Conservation (phyloP, 257 asterid genomes). For the Schizonepeta tenuifolia region DNA sequence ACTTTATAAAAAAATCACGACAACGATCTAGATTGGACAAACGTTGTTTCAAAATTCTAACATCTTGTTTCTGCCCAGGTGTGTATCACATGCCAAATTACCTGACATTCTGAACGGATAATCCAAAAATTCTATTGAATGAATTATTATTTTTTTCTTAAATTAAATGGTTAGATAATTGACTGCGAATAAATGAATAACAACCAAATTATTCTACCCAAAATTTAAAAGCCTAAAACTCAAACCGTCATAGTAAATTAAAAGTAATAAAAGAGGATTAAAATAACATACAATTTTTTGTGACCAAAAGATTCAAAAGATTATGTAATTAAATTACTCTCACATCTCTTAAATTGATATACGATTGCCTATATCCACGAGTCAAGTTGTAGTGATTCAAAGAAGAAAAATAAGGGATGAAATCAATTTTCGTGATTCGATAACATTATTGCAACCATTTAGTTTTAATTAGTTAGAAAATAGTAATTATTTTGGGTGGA, state of each 20-base stretch:
- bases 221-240: background rate
- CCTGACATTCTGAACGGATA: background rate
- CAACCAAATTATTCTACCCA: background rate
- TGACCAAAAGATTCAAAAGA: background rate
- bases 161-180: background rate
- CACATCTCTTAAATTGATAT: background rate
- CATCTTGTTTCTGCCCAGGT: background rate
- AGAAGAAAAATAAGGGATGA: background rate
- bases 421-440: background rate
- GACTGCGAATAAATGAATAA: background rate
- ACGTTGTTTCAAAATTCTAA: background rate
- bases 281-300: background rate
- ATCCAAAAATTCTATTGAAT: background rate
- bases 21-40: background rate
- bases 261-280: background rate
- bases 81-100: background rate
- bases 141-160: no score
- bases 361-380: background rate
- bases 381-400: background rate
- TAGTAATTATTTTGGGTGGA: slow-evolving; percentile 6
- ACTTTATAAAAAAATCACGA: background rate
- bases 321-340: no score
- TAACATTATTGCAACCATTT: background rate
- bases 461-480: background rate
- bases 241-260: background rate